A percentile compares a stretch with the other conserved stretches of the same genome.
These are phyloP conservation scores for Streptanthus diversifolius DNA, from an alignment of 345 rosid species.

Conservation along the genomic window DNA sequence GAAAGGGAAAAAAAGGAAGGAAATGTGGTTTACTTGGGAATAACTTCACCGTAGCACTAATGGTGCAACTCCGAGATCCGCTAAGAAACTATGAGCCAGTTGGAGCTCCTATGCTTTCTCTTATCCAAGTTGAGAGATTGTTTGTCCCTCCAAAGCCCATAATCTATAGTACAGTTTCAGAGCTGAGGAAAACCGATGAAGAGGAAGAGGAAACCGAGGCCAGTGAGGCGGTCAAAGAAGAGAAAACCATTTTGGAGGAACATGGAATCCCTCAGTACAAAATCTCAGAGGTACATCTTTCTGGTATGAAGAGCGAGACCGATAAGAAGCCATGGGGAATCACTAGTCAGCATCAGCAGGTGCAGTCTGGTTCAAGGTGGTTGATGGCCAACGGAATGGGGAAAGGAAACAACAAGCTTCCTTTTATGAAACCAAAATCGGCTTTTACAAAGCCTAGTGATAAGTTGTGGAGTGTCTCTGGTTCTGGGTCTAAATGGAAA, in stretches of 20 bases:
- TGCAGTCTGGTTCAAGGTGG: constrained; percentile 96
- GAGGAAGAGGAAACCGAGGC: constrained; percentile 47
- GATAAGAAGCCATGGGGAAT: constrained; percentile 70
- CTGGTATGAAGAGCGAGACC: constrained; percentile 66
- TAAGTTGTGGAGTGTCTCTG: constrained; percentile 83
- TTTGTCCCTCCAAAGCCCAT: constrained; percentile 83
- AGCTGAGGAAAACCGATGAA: constrained; percentile 43
- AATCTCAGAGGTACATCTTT: constrained; percentile 78
- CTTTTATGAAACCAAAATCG: constrained; percentile 49
- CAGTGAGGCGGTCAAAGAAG: constrained; percentile 38
- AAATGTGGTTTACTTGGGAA: constrained; percentile 84
- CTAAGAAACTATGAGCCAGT: constrained; percentile 80
- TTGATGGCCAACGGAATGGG: constrained; percentile 94
- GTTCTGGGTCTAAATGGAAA: constrained; percentile 67
- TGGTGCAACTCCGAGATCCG: constrained; percentile 92
- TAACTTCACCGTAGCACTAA: constrained; percentile 83
- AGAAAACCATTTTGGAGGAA: constrained; percentile 39
- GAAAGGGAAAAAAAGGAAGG: constrained; percentile 58
- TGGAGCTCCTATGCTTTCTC: constrained; percentile 94
- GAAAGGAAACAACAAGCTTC: constrained; percentile 59
- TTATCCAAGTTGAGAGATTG: constrained; percentile 91
- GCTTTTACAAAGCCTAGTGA: constrained; percentile 54
- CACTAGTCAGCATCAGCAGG: constrained; percentile 67
- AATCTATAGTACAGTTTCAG: constrained; percentile 65
- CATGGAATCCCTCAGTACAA: constrained; percentile 59